These are phyloP conservation scores for Rhizophagus sp. DNA, from an alignment of 192 early-diverging fungal genomes.

Conservation along the genomic window DNA sequence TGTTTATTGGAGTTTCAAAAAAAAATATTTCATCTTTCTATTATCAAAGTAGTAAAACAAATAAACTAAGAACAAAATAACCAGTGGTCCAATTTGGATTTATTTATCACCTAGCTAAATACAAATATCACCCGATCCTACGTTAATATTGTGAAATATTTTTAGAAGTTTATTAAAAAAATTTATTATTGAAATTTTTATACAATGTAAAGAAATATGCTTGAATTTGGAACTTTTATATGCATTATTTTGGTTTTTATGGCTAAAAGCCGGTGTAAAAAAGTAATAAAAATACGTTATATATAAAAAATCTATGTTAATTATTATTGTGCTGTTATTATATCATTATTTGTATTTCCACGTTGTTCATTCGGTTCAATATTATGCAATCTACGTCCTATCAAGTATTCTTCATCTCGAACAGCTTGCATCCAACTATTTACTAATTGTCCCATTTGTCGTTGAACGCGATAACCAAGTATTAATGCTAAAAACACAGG, in stretches of 20 bases:
- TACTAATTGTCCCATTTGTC: conserved; percentile 38
- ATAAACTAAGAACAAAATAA: too few relatives aligned
- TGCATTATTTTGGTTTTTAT: not conserved
- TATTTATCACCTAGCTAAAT: too few relatives aligned
- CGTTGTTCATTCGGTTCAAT: conserved; percentile 39
- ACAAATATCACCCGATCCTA: too few relatives aligned
- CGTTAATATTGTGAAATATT: too few relatives aligned
- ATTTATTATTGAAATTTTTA: not conserved
- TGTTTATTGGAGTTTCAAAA: too few relatives aligned
- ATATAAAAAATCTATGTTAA: not conserved
- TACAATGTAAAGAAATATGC: not conserved
- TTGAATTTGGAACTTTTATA: not conserved
- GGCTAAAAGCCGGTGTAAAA: not conserved
- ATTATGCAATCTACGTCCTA: conserved; percentile 87
- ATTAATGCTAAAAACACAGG: conserved; percentile 44
- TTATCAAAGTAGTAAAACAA: too few relatives aligned
- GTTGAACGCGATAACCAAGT: conserved; percentile 30
- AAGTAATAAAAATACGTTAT: not conserved
- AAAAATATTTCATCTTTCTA: too few relatives aligned
- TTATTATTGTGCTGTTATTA: not conserved
- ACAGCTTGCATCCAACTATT: conserved; percentile 75
- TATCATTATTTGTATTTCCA: conserved; percentile 1
- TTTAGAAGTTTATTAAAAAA: not conserved
- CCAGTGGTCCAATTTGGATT: too few relatives aligned
- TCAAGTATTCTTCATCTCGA: conserved; percentile 82